Base-by-base conservation (phyloP, 306 rosid species). In the Dryas alaskensis region DNA sequence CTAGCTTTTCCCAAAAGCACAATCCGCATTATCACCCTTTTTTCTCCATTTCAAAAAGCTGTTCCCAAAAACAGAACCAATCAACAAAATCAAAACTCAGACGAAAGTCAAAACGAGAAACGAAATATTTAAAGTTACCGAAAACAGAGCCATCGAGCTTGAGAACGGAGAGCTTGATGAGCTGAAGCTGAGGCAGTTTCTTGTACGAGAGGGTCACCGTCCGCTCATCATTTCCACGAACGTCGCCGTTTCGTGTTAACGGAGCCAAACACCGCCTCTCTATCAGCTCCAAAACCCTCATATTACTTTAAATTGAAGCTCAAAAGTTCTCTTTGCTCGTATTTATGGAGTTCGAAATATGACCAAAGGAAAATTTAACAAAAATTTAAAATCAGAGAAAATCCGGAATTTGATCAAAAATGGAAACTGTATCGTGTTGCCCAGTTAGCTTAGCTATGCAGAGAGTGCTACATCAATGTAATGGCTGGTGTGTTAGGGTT, bases 71-170 rank as follows among this genome's bases (percentile, higher is more conserved):
- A 1, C 8, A 54, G 37, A 31, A 31, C 37, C 37, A 31, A 31
- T 2, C 37, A 31, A 31, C 37, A 31, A 31, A 31, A 31, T 31
- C 37, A 31, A 31, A 31, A 31, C 2, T 31, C 37, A 31, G 37
- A 31, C 37, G 37, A 31, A 25, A 60, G 64, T 58, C 22, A 16
- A 57, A 9, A 2, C 37, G 25, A 58, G 40, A 7, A 63, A 60
- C 5, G 53, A 42, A 1, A 65, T 58, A 64, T 0, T 4, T 5
- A 2, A 8, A 60, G n/a, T 50, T 73, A 86, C 89, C 89, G 73
- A 86, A 86, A 19, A 48, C 79, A 50, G 87, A 82, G 46, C 87
- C 81, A 44, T 86, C 87, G 58, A 86, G 89, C 77, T 86, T 86
- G 39, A 86, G 75, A 61, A 86, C 81, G 54, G 85, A 80, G 62